Evolutionary conservation across 306 rosid genomes (phyloP).

Genomic region (Arachis hypogaea): DNA sequence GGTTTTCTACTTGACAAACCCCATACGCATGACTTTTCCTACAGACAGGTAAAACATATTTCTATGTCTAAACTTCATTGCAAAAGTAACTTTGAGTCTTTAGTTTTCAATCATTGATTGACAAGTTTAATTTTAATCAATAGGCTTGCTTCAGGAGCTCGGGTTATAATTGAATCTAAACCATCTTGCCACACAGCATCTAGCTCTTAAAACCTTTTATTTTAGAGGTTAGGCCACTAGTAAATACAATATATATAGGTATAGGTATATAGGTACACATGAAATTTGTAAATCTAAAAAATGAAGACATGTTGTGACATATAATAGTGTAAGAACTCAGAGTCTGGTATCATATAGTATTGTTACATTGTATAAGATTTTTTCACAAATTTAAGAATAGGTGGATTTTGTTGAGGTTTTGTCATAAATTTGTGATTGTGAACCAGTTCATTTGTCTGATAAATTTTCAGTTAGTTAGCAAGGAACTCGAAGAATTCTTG

Average conservation of each 20-base stretch:
- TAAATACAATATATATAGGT: conserved; percentile 39
- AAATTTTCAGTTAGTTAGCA: too few relatives aligned
- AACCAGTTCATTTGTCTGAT: too few relatives aligned
- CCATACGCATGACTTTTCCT: conserved; percentile 54
- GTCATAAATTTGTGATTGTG: too few relatives aligned
- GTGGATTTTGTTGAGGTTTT: too few relatives aligned
- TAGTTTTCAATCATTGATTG: conserved; percentile 34
- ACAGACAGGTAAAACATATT: conserved; percentile 61
- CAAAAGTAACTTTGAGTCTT: not conserved
- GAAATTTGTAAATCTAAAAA: conserved; percentile 46
- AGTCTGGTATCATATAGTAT: not conserved
- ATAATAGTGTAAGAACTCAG: conserved; percentile 6
- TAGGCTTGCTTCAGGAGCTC: conserved; percentile 99
- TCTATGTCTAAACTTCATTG: not conserved
- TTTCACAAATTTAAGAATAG: too few relatives aligned
- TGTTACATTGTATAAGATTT: not conserved
- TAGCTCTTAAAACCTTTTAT: conserved; percentile 38
- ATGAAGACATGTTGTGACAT: conserved; percentile 42
- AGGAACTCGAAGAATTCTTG: too few relatives aligned
- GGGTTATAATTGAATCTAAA: conserved; percentile 85
- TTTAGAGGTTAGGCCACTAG: conserved; percentile 31
- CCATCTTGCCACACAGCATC: conserved; percentile 41
- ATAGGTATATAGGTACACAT: conserved; percentile 35
- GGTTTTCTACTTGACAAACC: conserved; percentile 82
- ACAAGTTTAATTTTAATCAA: conserved; percentile 44